phyloP scores from a whole-genome alignment of 306 rosid species.

The Cucurbita argyrosperma region DNA sequence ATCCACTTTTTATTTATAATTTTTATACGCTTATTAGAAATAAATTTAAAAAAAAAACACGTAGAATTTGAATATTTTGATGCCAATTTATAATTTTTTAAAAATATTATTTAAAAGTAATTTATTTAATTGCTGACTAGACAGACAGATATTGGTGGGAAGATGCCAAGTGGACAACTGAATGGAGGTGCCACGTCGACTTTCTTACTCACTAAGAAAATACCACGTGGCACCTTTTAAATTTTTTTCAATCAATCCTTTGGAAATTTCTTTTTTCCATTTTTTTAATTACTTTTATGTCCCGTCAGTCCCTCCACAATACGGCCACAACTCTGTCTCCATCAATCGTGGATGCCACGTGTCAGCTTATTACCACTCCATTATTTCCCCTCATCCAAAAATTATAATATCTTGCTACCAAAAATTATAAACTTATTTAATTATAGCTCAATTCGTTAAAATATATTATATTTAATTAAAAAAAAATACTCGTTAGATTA shows the following conservation, averaged over 20 bases:
- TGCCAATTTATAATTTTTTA: no score
- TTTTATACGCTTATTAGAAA: no score
- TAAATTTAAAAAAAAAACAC: no score
- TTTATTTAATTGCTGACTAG: neutral
- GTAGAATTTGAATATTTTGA: no score
- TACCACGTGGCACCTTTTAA: constrained; percentile 4
- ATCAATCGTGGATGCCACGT: neutral
- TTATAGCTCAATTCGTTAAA: no score
- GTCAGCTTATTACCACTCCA: neutral
- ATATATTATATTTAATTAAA: no score
- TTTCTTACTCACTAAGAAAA: constrained; percentile 12
- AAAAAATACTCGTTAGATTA: no score
- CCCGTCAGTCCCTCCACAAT: neutral
- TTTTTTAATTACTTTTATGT: neutral
- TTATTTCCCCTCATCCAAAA: neutral
- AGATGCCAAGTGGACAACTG: constrained; percentile 1
- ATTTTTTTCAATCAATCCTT: neutral
- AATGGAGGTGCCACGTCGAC: constrained; percentile 4
- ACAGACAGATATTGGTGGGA: neutral
- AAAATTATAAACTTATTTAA: no score
- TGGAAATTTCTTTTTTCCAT: neutral
- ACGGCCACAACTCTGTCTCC: neutral
- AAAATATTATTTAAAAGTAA: neutral
- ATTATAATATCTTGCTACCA: no score
- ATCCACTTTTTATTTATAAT: no score